phyloP scores from a whole-genome alignment of 306 rosid genomes.

The Trifolium repens region DNA sequence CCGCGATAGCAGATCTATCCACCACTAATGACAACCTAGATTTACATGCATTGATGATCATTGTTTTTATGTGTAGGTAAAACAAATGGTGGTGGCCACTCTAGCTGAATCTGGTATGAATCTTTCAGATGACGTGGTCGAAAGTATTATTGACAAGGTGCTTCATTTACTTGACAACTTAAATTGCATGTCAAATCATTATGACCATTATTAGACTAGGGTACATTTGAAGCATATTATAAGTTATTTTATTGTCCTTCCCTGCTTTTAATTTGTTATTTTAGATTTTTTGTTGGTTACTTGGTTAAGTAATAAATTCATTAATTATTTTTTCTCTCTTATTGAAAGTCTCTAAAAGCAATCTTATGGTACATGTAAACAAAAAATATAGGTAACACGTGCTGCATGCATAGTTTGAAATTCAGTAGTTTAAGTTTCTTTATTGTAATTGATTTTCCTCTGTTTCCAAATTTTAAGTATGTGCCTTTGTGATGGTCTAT shows the following conservation, averaged over 20 bases:
- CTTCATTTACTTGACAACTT: constrained; percentile 42
- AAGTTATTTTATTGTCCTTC: not conserved
- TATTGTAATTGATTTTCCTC: constrained; percentile 14
- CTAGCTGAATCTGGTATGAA: constrained; percentile 97
- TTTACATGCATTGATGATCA: constrained; percentile 11
- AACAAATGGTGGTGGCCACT: constrained; percentile 95
- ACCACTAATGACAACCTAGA: not conserved
- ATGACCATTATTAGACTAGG: constrained; percentile 21
- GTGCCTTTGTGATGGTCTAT: not conserved
- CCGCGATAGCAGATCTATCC: not conserved
- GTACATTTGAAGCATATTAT: constrained; percentile 29
- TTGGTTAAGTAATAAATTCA: constrained; percentile 4
- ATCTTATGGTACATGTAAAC: constrained; percentile 6
- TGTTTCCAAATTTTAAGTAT: constrained; percentile 4
- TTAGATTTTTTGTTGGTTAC: constrained; percentile 4
- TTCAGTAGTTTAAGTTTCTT: constrained; percentile 16
- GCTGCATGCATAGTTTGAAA: constrained; percentile 19
- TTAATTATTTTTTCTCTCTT: constrained; percentile 19
- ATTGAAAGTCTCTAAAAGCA: constrained; percentile 1
- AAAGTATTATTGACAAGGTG: constrained; percentile 89
- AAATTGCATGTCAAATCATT: constrained; percentile 28
- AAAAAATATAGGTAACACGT: constrained; percentile 21
- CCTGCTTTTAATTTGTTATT: not conserved
- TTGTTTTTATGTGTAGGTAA: constrained; percentile 59
- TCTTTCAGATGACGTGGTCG: constrained; percentile 83